A percentile compares a stretch with the other conserved stretches of the same genome.
phyloP scores from a whole-genome alignment of 805 yeast species.

The Candida sonorensis region DNA sequence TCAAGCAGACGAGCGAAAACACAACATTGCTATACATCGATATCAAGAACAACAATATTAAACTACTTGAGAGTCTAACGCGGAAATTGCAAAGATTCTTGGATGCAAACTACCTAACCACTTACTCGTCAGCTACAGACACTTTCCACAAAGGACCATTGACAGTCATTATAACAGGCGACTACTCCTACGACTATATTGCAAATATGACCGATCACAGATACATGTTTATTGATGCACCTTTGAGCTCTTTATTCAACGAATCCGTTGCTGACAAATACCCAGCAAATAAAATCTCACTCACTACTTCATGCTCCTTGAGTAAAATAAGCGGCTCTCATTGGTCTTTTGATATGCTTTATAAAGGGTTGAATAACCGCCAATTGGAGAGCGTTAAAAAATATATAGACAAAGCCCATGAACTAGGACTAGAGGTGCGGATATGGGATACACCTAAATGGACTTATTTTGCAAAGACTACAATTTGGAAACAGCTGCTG shows the following conservation, averaged over 20 bases:
- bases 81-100: constrained; percentile 39
- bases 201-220: constrained; percentile 16
- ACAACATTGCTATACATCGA: constrained; percentile 59
- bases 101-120: constrained; percentile 42
- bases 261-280: constrained; percentile 6
- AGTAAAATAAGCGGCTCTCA: constrained; percentile 13
- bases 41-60: constrained; percentile 38
- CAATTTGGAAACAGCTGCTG: constrained; percentile 43
- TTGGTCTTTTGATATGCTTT: constrained; percentile 6
- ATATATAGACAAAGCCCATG: constrained; percentile 34
- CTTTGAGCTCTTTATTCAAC: constrained; percentile 26
- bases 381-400: constrained; percentile 26
- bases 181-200: constrained; percentile 41
- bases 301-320: constrained; percentile 20
- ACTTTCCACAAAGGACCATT: constrained; percentile 44
- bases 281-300: constrained; percentile 15
- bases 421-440: constrained; percentile 45
- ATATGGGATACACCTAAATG: constrained; percentile 69
- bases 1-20: constrained; percentile 35
- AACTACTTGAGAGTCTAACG: constrained; percentile 38
- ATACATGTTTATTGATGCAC: constrained; percentile 48
- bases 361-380: constrained; percentile 26
- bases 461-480: constrained; percentile 42
- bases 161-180: constrained; percentile 59
- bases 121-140: constrained; percentile 31